Evolutionary conservation across 495 filamentous ascomycete genomes (phyloP).

Genomic region (Aspergillus sparsus): DNA sequence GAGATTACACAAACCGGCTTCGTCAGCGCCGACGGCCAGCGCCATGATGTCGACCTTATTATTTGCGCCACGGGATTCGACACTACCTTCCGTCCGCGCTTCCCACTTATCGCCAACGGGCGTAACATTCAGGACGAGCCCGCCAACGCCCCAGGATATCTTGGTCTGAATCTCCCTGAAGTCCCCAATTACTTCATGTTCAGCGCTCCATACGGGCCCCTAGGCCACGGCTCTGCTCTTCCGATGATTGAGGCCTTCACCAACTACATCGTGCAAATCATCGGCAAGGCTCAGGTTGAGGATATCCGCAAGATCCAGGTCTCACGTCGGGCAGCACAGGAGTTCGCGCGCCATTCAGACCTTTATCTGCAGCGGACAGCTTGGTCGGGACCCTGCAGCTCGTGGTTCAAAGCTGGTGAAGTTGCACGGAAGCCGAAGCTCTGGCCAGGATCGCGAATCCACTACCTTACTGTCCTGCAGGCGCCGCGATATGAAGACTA

Average conservation of each 20-base stretch:
- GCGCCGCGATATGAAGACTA: background rate
- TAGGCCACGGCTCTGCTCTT: background rate
- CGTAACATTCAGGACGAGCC: background rate
- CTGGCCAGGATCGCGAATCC: background rate
- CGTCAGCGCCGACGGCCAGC: background rate
- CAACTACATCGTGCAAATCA: background rate
- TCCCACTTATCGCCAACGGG: background rate
- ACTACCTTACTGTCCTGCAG: background rate
- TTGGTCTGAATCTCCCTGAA: background rate
- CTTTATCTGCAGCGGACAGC: background rate
- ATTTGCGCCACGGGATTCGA: background rate
- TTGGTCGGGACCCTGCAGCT: background rate
- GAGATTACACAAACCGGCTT: background rate
- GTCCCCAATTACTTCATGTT: background rate
- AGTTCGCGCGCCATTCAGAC: background rate
- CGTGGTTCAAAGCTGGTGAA: background rate
- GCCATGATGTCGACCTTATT: background rate
- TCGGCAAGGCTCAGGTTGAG: background rate
- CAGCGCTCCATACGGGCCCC: background rate
- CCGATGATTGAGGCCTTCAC: background rate
- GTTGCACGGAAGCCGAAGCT: background rate
- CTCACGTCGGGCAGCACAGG: background rate
- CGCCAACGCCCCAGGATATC: background rate
- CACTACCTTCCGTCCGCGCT: background rate
- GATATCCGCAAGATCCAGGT: background rate